These are phyloP conservation scores for Sclerotinia spermophila DNA, from an alignment of 2,329 filamentous ascomycete genomes.

Conservation along the genomic window DNA sequence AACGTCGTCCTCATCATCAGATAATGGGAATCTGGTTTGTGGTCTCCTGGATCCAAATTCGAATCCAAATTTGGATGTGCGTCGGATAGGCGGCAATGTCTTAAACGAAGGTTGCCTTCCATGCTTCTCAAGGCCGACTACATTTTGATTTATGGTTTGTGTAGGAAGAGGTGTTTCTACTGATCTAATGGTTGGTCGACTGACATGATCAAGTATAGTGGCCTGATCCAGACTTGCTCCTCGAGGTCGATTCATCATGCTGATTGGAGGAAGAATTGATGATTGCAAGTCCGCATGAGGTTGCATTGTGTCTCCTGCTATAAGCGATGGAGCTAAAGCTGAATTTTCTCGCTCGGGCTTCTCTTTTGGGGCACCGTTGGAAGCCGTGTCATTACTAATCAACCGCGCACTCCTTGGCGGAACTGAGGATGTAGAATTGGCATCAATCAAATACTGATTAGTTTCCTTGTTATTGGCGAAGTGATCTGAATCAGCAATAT, in stretches of 20 bases:
- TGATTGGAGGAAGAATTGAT: slow-evolving; percentile 10
- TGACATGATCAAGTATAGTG: background rate
- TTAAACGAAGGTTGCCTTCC: slow-evolving; percentile 39
- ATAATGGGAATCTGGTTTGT: slow-evolving; percentile 31
- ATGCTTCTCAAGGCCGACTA: slow-evolving; percentile 8
- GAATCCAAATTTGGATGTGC: slow-evolving; percentile 55
- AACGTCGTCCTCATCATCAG: slow-evolving; percentile 27
- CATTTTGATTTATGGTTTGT: background rate
- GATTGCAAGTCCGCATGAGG: background rate
- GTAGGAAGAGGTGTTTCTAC: slow-evolving; percentile 5
- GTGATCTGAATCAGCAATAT: slow-evolving; percentile 40
- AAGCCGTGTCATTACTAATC: slow-evolving; percentile 26
- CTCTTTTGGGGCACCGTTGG: slow-evolving; percentile 30
- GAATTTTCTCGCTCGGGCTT: background rate
- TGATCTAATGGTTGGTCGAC: slow-evolving; percentile 7
- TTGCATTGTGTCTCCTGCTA: slow-evolving; percentile 5
- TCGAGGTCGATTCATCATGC: slow-evolving; percentile 26
- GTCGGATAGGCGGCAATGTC: slow-evolving; percentile 53
- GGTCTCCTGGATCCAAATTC: slow-evolving; percentile 35
- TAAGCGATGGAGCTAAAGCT: background rate
- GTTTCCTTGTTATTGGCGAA: slow-evolving; percentile 31
- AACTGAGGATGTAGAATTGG: background rate
- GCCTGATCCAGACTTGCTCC: slow-evolving; percentile 22
- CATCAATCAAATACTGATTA: background rate
- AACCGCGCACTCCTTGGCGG: slow-evolving; percentile 25